A percentile compares a stretch with the other conserved stretches of the same genome.
phyloP scores from a whole-genome alignment of 345 rosid species.

The Pistacia integerrima region DNA sequence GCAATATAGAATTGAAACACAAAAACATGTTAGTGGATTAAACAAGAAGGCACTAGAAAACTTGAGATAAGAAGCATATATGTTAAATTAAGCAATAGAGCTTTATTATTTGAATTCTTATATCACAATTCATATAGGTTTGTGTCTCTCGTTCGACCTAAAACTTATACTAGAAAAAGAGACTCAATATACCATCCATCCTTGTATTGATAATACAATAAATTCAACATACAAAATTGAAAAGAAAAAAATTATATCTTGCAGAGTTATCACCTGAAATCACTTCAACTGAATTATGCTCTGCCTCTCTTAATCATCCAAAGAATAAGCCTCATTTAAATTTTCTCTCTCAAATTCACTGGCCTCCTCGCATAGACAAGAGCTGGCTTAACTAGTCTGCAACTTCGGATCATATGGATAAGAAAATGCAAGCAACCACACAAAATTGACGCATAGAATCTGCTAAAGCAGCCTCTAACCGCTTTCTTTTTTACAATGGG shows the following conservation, averaged over 20 bases:
- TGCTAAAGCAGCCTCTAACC: slow-evolving; percentile 33
- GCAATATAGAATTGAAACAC: slow-evolving; percentile 10
- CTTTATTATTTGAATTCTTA: slow-evolving; percentile 34
- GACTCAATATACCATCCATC: slow-evolving; percentile 31
- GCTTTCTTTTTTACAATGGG: slow-evolving; percentile 35
- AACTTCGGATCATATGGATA: slow-evolving; percentile 37
- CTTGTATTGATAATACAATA: slow-evolving; percentile 35
- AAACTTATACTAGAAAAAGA: slow-evolving; percentile 37
- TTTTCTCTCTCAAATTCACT: slow-evolving; percentile 27
- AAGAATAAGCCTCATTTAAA: slow-evolving; percentile 23
- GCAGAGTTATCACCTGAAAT: slow-evolving; percentile 56
- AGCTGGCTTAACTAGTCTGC: slow-evolving; percentile 31
- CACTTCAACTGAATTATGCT: slow-evolving; percentile 33
- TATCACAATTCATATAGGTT: slow-evolving; percentile 20
- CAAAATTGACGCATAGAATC: slow-evolving; percentile 41
- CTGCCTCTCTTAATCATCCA: slow-evolving; percentile 31
- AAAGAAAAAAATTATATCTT: slow-evolving; percentile 4
- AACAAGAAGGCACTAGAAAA: neutral
- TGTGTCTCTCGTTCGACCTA: slow-evolving; percentile 36
- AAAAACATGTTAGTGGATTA: neutral
- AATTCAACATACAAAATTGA: slow-evolving; percentile 40
- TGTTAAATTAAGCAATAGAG: slow-evolving; percentile 12
- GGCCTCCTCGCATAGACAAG: slow-evolving; percentile 28
- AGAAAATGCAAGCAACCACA: slow-evolving; percentile 52
- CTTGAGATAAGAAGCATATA: neutral